Evolutionary conservation across 192 early-diverging fungal genomes (phyloP).

Genomic region (Globomyces pollinis-pini): DNA sequence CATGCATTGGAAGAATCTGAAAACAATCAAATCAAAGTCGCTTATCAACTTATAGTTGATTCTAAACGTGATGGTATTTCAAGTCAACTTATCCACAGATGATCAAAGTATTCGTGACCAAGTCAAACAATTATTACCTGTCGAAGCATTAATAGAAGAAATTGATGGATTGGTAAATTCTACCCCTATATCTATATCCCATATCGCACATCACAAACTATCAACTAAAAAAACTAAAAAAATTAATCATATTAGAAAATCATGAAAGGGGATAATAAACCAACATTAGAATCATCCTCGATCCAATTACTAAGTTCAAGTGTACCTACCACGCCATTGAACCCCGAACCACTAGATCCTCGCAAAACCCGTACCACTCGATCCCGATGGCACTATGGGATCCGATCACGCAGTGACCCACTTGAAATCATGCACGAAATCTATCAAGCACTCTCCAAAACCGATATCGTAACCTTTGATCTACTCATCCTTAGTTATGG

Average conservation of each 20-base stretch:
- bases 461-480: slow-evolving; percentile 59
- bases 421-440: slow-evolving; percentile 97
- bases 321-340: slow-evolving; percentile 32
- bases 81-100: too few relatives aligned
- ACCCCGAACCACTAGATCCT: slow-evolving; percentile 4
- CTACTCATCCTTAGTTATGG: slow-evolving; percentile 68
- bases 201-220: too few relatives aligned
- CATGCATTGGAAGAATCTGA: slow-evolving; percentile 70
- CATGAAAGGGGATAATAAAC: background rate
- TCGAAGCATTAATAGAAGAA: background rate
- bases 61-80: slow-evolving; percentile 41
- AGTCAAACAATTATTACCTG: background rate
- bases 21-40: slow-evolving; percentile 94
- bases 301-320: slow-evolving; percentile 44
- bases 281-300: background rate
- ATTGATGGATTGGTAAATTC: slow-evolving; percentile 26
- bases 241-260: background rate
- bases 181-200: slow-evolving; percentile 35
- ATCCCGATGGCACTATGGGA: slow-evolving; percentile 98
- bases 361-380: slow-evolving; percentile 38
- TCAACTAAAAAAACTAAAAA: background rate
- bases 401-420: slow-evolving; percentile 83
- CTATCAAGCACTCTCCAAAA: slow-evolving; percentile 81
- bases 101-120: background rate
- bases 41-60: slow-evolving; percentile 93